These are phyloP conservation scores for Globisporangium okanoganense DNA, from an alignment of 352 stramenopile species.

Conservation along the genomic window DNA sequence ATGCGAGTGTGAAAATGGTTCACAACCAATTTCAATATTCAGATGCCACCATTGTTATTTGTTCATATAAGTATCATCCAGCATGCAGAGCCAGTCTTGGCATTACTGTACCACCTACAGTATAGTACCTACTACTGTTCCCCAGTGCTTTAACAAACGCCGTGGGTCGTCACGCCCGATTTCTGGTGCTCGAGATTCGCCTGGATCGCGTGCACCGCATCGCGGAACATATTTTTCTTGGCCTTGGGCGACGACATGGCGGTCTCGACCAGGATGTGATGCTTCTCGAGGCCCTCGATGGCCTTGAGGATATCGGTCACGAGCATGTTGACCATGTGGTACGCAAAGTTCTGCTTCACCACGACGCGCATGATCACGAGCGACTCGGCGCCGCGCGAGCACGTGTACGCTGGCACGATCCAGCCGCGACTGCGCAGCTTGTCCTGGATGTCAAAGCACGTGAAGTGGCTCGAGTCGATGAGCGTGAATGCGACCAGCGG, in stretches of 20 bases:
- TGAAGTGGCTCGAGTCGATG: slow-evolving; percentile 76
- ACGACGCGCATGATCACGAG: slow-evolving; percentile 89
- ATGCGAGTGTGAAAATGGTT: background rate
- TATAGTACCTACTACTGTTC: background rate
- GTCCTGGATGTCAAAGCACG: slow-evolving; percentile 91
- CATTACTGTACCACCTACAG: too few species aligned
- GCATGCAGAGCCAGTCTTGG: background rate
- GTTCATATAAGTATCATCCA: background rate
- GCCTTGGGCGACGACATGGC: slow-evolving; percentile 79
- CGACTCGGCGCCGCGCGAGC: slow-evolving; percentile 73
- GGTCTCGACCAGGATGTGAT: slow-evolving; percentile 67
- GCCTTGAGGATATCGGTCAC: slow-evolving; percentile 84
- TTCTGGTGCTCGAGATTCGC: slow-evolving; percentile 72
- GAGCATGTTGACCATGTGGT: slow-evolving; percentile 87
- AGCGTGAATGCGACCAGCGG: slow-evolving; percentile 85
- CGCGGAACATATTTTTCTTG: slow-evolving; percentile 59
- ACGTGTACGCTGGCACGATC: slow-evolving; percentile 91
- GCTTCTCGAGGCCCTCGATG: slow-evolving; percentile 77
- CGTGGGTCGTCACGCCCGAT: slow-evolving; percentile 72
- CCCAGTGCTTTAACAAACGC: slow-evolving; percentile 53
- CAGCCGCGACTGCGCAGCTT: slow-evolving; percentile 82
- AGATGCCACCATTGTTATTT: background rate
- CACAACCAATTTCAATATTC: background rate
- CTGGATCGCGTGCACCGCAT: slow-evolving; percentile 66
- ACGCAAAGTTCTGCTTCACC: slow-evolving; percentile 89